Evolutionary conservation across 2,329 filamentous ascomycete species (phyloP), one percentile per base, ranked within the genome.

Genomic region (Scleromitrula shiraiana): DNA sequence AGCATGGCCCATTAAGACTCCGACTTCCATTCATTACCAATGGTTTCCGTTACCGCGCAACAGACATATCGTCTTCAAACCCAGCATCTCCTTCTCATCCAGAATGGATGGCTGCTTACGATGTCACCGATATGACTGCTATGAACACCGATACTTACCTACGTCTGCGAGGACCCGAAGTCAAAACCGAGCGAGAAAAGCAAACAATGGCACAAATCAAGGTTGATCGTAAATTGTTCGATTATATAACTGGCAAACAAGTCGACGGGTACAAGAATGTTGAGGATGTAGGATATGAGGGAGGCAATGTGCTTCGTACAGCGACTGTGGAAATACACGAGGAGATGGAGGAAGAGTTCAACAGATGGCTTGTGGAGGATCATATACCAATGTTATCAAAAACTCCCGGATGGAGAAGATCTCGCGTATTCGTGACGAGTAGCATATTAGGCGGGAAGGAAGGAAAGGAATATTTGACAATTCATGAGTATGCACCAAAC

Each of bases 1-100:
- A 95, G 70, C 88, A 95, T 68, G 88, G 88, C 46, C 88, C 88
- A 15, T 78, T 82, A 14, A 83, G 88, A 40, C 76, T 94, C 6
- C 83, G 87, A 41, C 70, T 94, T 12, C 79, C 85, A 4, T 81
- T 84, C 59, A 81, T 90, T 62, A 64, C 69, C 56, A 93, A 88
- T 64, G 88, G 88, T 50, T 82, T 93, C 58, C 83, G 88, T 36
- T 95, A 89, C 68, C 76, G 74, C 22, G 83, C 85, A 7, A 76
- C 70, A 14, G 85, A 91, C 23, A 15, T 52, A 6, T 46, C 50
- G 1, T 27, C 63, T 68, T 71, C 41, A 19, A 44, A 37, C 1
- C 32, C 50, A 39, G 27, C 51, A 19, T 51, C 62, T 53, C 48
- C 62, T 64, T 53, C 59, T 65, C 71, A 44, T 62, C 88, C 86